Percentiles rank a stretch among this genome's conserved stretches.
These are phyloP conservation scores for Kernera saxatilis DNA, from an alignment of 345 rosid genomes.

Conservation along the genomic window DNA sequence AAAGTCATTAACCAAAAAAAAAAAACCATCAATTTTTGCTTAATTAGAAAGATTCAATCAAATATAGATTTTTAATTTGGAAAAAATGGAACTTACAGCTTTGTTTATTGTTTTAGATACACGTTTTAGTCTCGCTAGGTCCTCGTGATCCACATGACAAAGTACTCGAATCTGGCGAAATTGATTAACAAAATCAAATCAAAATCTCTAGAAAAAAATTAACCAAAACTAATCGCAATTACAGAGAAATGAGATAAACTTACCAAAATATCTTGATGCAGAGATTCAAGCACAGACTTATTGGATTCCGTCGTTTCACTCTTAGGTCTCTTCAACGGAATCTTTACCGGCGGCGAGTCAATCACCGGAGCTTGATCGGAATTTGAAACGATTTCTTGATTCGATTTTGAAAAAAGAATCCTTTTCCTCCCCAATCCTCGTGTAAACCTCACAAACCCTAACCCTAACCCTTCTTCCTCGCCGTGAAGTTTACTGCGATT, in stretches of 20 bases:
- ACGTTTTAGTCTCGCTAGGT: slow-evolving; percentile 5
- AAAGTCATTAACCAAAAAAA: neutral
- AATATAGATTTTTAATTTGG: neutral
- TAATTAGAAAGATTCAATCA: neutral
- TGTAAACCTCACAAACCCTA: slow-evolving; percentile 24
- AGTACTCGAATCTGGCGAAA: slow-evolving; percentile 30
- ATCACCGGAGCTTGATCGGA: neutral
- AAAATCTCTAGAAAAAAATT: neutral
- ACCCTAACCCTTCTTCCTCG: neutral
- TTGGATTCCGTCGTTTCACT: neutral
- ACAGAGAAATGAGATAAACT: neutral
- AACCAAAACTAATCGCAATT: neutral
- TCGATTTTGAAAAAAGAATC: slow-evolving; percentile 13
- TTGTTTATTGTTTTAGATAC: slow-evolving; percentile 23
- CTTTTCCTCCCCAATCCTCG: slow-evolving; percentile 27
- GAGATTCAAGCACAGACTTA: slow-evolving; percentile 21
- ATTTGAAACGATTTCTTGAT: neutral
- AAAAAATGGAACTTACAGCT: slow-evolving; percentile 13
- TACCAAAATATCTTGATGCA: slow-evolving; percentile 35
- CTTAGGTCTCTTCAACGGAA: neutral
- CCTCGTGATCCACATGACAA: slow-evolving; percentile 31
- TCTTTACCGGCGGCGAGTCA: neutral
- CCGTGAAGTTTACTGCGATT: neutral
- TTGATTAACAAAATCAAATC: neutral
- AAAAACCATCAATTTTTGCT: neutral